A percentile compares a stretch with the other conserved stretches of the same genome.
Evolutionary conservation across 345 rosid genomes (phyloP).

Genomic region (Populus alba): DNA sequence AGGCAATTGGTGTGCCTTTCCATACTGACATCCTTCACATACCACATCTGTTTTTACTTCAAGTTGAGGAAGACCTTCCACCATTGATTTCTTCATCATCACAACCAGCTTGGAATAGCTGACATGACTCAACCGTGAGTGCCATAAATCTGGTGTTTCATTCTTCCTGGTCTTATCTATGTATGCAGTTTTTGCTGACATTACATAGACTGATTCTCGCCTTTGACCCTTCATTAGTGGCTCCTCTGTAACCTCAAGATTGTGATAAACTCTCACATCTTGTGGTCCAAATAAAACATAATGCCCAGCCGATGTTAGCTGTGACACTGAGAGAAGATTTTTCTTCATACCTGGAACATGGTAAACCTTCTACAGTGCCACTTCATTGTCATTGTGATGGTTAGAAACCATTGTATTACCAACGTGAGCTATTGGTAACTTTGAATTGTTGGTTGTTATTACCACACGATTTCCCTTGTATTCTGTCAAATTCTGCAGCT

Average conservation of each 20-base stretch:
- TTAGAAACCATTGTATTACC: neutral
- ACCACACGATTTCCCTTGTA: neutral
- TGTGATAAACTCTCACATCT: neutral
- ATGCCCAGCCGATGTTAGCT: neutral
- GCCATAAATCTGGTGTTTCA: neutral
- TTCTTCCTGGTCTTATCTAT: neutral
- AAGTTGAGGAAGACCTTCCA: neutral
- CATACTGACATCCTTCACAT: neutral
- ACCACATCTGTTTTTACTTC: neutral
- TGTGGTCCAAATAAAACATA: neutral
- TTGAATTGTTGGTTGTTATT: neutral
- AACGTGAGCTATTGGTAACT: neutral
- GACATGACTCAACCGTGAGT: neutral
- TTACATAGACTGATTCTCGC: neutral
- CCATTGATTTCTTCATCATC: neutral
- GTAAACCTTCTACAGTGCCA: neutral
- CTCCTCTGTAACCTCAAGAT: neutral
- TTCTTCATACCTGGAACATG: neutral
- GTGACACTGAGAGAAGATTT: neutral
- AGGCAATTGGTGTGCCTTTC: neutral
- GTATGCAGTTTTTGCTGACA: neutral
- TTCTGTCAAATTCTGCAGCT: no score
- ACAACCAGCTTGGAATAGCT: neutral
- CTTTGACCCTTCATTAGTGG: neutral
- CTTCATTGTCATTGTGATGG: neutral